A percentile compares a stretch with the other conserved stretches of the same genome.
These are phyloP conservation scores for Saprolegnia diclina DNA, from an alignment of 352 stramenopile species.

Conservation along the genomic window DNA sequence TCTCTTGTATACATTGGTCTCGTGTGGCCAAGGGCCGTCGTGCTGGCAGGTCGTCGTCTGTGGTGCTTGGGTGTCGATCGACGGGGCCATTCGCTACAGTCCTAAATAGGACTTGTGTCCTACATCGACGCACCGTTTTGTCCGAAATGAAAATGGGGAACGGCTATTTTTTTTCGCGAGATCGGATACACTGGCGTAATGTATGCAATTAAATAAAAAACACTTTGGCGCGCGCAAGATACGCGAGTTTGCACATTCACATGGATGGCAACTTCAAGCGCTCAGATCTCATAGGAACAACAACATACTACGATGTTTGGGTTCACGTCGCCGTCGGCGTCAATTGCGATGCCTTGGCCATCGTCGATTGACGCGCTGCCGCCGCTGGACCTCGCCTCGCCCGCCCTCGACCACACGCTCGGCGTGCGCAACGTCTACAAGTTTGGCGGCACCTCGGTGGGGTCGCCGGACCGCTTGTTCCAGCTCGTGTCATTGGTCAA, in stretches of 20 bases:
- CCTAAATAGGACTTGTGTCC: no score
- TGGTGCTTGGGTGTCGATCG: no score
- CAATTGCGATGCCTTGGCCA: constrained; percentile 10
- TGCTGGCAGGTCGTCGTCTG: no score
- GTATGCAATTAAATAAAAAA: background rate
- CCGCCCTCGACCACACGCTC: constrained; percentile 47
- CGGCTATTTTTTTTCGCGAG: no score
- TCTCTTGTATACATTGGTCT: no score
- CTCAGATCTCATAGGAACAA: no score
- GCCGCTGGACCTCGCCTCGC: constrained; percentile 10
- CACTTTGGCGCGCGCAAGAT: background rate
- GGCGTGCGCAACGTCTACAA: constrained; percentile 78
- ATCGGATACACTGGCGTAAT: background rate
- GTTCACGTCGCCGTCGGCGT: constrained; percentile 23
- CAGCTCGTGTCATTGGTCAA: constrained; percentile 61
- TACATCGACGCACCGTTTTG: no score
- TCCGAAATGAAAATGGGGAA: no score
- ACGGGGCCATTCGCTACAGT: no score
- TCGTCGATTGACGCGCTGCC: background rate
- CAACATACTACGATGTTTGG: background rate
- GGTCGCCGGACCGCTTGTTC: constrained; percentile 53
- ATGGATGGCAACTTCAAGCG: no score
- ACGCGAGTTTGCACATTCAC: background rate
- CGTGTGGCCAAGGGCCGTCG: no score
- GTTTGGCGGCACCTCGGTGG: constrained; percentile 72